A percentile compares a stretch with the other conserved stretches of the same genome.
Conservation (phyloP, 1,284 basidiomycete species). For the Coniferiporia weirii region DNA sequence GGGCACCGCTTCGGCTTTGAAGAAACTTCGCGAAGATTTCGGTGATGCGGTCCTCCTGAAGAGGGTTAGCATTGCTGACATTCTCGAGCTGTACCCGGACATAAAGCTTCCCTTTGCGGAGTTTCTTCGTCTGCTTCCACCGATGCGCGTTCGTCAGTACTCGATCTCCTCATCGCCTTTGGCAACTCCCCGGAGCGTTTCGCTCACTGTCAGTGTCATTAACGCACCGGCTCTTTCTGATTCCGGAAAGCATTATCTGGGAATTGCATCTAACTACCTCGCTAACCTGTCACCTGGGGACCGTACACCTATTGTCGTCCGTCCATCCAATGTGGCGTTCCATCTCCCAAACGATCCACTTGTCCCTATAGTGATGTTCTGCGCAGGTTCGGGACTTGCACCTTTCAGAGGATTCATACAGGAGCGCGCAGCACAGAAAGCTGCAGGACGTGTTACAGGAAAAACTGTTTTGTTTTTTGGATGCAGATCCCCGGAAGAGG, state of each 20-base stretch:
- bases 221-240: constrained; percentile 33
- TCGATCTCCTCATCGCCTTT: constrained; percentile 51
- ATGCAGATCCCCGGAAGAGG: constrained; percentile 39
- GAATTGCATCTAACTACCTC: constrained; percentile 46
- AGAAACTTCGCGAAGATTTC: background rate
- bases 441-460: constrained; percentile 40
- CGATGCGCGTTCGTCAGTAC: constrained; percentile 47
- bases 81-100: constrained; percentile 25
- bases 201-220: constrained; percentile 43
- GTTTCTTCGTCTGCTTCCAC: constrained; percentile 40
- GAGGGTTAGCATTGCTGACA: no score
- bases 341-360: constrained; percentile 40
- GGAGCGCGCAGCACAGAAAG: constrained; percentile 44
- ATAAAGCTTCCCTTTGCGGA: constrained; percentile 35
- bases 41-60: background rate
- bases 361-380: constrained; percentile 45
- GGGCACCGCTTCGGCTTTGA: constrained; percentile 16
- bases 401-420: constrained; percentile 52
- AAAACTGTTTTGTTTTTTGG: constrained; percentile 45
- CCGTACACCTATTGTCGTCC: constrained; percentile 41
- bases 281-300: constrained; percentile 38
- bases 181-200: constrained; percentile 37
- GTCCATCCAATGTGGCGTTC: constrained; percentile 39
- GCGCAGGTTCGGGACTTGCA: constrained; percentile 45
- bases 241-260: constrained; percentile 31